Base-by-base conservation (phyloP, 352 stramenopile genomes). In the Ophiocytium majus region DNA sequence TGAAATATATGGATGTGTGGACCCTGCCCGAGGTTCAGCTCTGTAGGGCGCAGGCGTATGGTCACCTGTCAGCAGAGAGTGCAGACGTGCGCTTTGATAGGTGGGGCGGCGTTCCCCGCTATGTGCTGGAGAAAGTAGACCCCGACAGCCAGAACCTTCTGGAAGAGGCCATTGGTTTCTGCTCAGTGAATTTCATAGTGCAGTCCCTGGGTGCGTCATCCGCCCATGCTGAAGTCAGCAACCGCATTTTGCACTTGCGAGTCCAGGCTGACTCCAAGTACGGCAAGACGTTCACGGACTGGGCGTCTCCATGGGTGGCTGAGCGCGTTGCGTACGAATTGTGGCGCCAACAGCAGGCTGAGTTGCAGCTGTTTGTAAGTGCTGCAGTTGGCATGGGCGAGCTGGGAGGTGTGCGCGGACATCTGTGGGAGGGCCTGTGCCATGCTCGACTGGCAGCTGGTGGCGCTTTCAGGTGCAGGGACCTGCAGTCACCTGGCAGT, bases 391-490 rank as follows among this genome's bases (percentile, higher is more conserved):
- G 64, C 31, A 37, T 76, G 64, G 31, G 31, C 34, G 64, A 76
- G 31, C 64, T 76, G 5, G 64, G 64, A 5, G 64, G 64, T 17
- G 5, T 76, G 64, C 64, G 64, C 31, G 64, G 64, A 34, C 31
- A 76, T 17, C 64, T 76, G 5, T 76, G 64, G 64, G 64, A 76
- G 64, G 64, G 64, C 64, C 34, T 76, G 5, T 76, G 64, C 34
- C 64, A 76, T 76, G 64, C 64, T 10, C 5, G 64, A 76, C 17
- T 17, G 5, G 64, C 64, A 76, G 64, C 64, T 37, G 64, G 64
- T 17, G 64, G 64, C 10, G 34, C 5, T 37, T 76, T 37, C 34
- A 34, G 64, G 5, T 76, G 64, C 34, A 34, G 64, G 10, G 64
- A 76, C 34, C 64, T 76, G 31, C 31, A 76, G 31, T 37, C 31